Conservation (phyloP, 768 basidiomycete species). For the Lentinus tigrinus region DNA sequence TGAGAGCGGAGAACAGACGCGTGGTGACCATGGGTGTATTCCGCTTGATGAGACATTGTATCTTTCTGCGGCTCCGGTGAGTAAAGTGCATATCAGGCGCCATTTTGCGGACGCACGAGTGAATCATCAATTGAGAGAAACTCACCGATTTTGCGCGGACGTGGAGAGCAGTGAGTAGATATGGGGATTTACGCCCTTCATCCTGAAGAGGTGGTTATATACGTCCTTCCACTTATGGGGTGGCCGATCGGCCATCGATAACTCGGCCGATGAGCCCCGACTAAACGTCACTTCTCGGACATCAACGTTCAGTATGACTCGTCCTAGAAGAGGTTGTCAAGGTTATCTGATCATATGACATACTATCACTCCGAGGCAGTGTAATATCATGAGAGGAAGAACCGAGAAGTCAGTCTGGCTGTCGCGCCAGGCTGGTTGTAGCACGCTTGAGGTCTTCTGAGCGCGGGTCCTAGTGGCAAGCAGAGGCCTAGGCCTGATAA, state of each 20-base stretch:
- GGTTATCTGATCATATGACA: background rate
- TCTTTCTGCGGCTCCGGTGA: too few relatives aligned
- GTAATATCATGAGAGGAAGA: too few relatives aligned
- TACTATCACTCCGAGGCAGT: too few relatives aligned
- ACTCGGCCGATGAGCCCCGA: background rate
- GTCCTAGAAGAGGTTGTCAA: background rate
- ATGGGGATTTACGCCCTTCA: too few relatives aligned
- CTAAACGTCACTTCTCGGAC: background rate
- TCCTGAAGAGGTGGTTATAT: background rate
- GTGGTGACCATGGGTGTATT: slow-evolving; percentile 24
- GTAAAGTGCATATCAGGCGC: background rate
- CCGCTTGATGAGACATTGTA: background rate
- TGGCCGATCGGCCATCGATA: background rate
- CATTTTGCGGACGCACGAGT: background rate
- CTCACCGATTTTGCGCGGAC: background rate
- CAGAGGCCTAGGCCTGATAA: too few relatives aligned
- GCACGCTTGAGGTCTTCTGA: too few relatives aligned
- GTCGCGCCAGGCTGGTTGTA: too few relatives aligned
- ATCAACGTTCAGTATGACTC: background rate
- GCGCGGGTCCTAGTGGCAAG: too few relatives aligned
- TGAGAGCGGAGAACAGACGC: slow-evolving; percentile 21
- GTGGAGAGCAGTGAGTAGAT: too few relatives aligned
- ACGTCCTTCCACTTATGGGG: background rate
- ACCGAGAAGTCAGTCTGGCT: too few relatives aligned
- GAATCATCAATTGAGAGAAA: background rate